Evolutionary conservation across 2,329 filamentous ascomycete genomes (phyloP).

Genomic region (Ceratocystis papillata): DNA sequence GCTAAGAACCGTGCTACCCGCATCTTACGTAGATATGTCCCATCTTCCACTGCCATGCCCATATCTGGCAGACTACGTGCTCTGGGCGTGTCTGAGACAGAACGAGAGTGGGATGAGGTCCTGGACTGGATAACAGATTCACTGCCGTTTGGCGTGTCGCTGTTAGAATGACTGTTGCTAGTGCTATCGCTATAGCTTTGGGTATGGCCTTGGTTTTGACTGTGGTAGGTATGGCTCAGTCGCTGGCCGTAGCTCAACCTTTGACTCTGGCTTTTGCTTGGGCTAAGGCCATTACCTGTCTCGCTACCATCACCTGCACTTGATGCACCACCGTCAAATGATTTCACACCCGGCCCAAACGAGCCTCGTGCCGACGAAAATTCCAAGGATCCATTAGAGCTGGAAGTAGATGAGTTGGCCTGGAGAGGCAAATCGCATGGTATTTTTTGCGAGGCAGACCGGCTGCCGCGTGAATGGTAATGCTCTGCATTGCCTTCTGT

Average conservation of each 20-base stretch:
- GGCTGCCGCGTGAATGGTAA: not conserved
- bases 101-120: not conserved
- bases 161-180: not conserved
- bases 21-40: conserved; percentile 13
- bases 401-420: not conserved
- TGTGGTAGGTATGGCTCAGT: not conserved
- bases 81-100: not conserved
- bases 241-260: not conserved
- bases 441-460: conserved; percentile 2
- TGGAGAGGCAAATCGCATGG: conserved; percentile 19
- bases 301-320: not conserved
- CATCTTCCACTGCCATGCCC: conserved; percentile 14
- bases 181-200: not conserved
- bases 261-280: conserved; percentile 1
- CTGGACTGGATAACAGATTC: not conserved
- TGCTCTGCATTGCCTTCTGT: not conserved
- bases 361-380: conserved; percentile 5
- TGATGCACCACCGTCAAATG: conserved; percentile 2
- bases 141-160: not conserved
- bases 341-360: not conserved
- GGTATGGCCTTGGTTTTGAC: not conserved
- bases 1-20: conserved; percentile 17
- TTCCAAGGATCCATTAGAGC: not conserved
- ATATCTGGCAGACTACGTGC: conserved; percentile 13
- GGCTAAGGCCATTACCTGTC: not conserved